Evolutionary conservation across 1,284 basidiomycete species (phyloP), one percentile per base, ranked within the genome.

Genomic region (Leccinum pachyderme): DNA sequence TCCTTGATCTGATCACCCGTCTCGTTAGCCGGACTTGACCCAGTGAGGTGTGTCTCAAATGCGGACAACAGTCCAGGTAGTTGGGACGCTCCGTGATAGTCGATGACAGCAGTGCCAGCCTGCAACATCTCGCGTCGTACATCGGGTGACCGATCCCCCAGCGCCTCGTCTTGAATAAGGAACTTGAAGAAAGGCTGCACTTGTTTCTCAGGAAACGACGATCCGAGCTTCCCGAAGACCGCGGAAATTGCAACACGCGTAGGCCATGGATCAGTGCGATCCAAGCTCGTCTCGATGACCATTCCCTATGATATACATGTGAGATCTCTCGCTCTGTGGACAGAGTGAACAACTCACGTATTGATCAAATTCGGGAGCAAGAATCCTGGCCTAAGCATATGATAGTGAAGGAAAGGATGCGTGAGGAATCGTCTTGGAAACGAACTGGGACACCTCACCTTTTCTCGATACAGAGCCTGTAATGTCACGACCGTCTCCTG

Each of bases 221-320:
- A 84, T 0, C 93, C 84, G 2, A 95, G 71, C 3, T 83, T 75
- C 59, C 86, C 81, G 53, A 98, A 85, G 0, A 91, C 75, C 7
- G 77, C 72, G 0, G 91, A 90, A 47, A 91, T 80, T 4, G 96
- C 93, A 1, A 89, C 78, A 32, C 97, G 83, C 27, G 88, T 81
- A 52, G 86, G 81, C 93, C 93, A 99, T 5, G 95, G 96, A 73
- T 99, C 97, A n/a, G 84, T 76, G 33, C 91, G 84, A 67, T 95
- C 88, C n/a, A 97, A 75, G 48, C 90, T 97, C 63, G 88, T 83
- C 27, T 93, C 86, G 57, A 97, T 91, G 56, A 99, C 81, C 90
- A 99, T 97, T 18, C 97, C 96, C 90, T 93, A 62, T 25, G 53
- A 31, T 28, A 3, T 5, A 4, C 18, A 18, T 31, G 0, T 5